A percentile compares a stretch with the other conserved stretches of the same genome.
phyloP scores from a whole-genome alignment of 208 protist genomes.

The Phytomonas sp. region DNA sequence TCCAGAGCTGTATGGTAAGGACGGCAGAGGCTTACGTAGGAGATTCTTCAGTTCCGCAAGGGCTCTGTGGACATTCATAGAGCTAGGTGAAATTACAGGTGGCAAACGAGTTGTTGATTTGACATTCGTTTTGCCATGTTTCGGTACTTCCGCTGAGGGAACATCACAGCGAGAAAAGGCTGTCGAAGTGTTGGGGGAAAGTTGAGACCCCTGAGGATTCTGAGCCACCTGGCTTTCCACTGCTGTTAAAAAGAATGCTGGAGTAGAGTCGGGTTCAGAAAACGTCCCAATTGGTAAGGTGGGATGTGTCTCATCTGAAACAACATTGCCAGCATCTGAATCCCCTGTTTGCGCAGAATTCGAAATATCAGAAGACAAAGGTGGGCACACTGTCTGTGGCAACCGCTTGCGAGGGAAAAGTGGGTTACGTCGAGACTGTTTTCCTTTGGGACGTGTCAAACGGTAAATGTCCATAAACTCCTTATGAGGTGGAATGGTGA shows the following conservation, averaged over 20 bases:
- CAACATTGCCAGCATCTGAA: background rate
- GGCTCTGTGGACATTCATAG: conserved; percentile 64
- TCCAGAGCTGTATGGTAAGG: conserved; percentile 41
- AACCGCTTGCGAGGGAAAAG: background rate
- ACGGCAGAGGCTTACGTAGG: conserved; percentile 67
- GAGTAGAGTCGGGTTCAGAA: background rate
- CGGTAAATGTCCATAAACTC: conserved; percentile 89
- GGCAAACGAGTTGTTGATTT: background rate
- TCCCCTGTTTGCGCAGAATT: background rate
- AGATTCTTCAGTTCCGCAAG: conserved; percentile 70
- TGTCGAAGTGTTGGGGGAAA: background rate
- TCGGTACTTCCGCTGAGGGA: background rate
- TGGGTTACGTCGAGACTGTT: background rate
- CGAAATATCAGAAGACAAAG: background rate
- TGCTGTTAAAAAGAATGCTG: conserved; percentile 30
- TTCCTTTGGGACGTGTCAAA: conserved; percentile 17
- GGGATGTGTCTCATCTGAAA: background rate
- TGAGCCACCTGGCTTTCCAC: conserved; percentile 11
- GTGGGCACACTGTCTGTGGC: background rate
- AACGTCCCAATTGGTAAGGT: background rate
- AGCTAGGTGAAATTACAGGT: conserved; percentile 31
- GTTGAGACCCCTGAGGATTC: background rate
- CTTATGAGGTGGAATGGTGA: conserved; percentile 72
- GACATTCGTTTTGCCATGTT: conserved; percentile 1
- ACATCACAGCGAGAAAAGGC: background rate